Base-by-base conservation (phyloP, 805 yeast species). In the Hanseniaspora mollemarum region DNA sequence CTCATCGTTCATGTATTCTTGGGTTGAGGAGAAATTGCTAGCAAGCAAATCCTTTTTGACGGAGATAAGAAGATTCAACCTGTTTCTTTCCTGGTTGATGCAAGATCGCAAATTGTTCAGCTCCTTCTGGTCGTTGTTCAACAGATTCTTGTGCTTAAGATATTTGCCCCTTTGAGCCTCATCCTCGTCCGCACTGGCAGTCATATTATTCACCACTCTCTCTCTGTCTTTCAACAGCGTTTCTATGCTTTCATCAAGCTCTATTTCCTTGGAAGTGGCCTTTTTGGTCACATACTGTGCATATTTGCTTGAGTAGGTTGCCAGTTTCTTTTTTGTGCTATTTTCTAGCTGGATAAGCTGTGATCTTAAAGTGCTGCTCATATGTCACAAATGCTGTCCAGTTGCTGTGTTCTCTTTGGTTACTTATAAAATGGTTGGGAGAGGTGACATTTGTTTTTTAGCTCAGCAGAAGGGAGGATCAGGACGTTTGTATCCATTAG, bases 41-140 rank as follows among this genome's bases (percentile, higher is more conserved):
- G 78, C 77, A 51, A 82, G 81, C 42, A 90, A 82, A 61, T 90
- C 96, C 16, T 78, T 72, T 57, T 88, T 76, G 18, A 90, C 94
- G 53, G 81, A 77, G 44, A 80, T 76, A 41, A 90, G 67, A 31
- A 92, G 67, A 57, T 87, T 87, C 57, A 77, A 66, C 55, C 88
- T 73, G 62, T 83, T 80, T 45, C 95, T 76, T 59, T 83, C 95
- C 58, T 84, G 87, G 54, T 72, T 68, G 38, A 84, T 76, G 6
- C 77, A 69, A 3, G 70, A 62, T 55, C 75, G 68, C 43, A 90
- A 75, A 55, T 83, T 75, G 38, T 68, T 66, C 59, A 76, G 83
- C 54, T 80, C 83, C 49, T 70, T 64, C 65, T 75, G 71, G 65
- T 85, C 88, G 51, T 87, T 94, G 52, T 70, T 75, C 26, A 86